Conservation (phyloP, 2,329 filamentous ascomycete species). For the Calonectria naviculata region DNA sequence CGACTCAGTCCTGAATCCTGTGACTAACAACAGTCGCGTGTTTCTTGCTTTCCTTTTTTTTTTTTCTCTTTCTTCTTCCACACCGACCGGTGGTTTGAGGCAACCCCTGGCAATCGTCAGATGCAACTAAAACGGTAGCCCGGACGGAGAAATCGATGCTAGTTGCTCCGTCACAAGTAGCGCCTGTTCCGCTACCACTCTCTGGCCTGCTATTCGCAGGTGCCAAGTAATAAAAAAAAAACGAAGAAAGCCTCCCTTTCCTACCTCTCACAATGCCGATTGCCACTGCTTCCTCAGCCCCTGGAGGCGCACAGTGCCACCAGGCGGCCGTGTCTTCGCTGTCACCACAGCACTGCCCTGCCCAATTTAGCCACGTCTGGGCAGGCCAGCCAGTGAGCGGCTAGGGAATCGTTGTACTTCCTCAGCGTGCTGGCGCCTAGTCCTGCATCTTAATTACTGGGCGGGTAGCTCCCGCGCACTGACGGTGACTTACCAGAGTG, state of each 20-base stretch:
- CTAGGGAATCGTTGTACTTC: not conserved
- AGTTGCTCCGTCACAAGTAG: not conserved
- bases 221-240: not conserved
- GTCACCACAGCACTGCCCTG: not conserved
- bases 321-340: not conserved
- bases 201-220: not conserved
- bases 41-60: not conserved
- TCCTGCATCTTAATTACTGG: constrained; percentile 10
- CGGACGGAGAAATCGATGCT: not conserved
- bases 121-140: not conserved
- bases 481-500: constrained; percentile 2
- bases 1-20: not conserved
- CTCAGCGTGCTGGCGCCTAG: not conserved
- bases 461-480: constrained; percentile 15
- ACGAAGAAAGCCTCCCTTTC: not conserved
- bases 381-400: not conserved
- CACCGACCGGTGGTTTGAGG: not conserved
- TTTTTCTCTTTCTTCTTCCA: not conserved
- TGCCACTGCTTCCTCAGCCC: not conserved
- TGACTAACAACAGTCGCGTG: not conserved
- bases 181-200: not conserved
- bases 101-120: constrained; percentile 2
- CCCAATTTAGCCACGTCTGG: not conserved
- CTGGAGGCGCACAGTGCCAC: not conserved
- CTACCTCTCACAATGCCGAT: not conserved